Base-by-base conservation (phyloP, 1,139 yeast genomes). In the Scheffersomyces parashehatae region DNA sequence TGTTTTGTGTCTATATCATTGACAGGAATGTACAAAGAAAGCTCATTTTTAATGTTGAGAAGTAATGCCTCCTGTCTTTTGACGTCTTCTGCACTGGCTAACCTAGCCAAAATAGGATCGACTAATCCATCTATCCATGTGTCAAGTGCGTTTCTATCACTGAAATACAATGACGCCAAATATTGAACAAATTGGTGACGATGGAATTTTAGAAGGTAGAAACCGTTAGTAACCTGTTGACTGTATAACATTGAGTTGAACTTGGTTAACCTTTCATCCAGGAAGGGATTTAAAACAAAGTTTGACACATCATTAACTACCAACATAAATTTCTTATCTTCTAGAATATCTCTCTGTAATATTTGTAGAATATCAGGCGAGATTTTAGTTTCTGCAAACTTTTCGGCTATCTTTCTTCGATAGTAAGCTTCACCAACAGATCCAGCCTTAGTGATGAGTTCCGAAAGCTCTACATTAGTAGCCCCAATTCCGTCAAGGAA, bases 131-230 rank as follows among this genome's bases (percentile, higher is more conserved):
- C 37, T 14, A 60, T 46, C 66, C 65, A 62, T 7, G 30, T 28
- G 15, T 52, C 53, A 10, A 52, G 45, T 20, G 36, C 34, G 1
- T 35, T 30, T 3, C 45, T 40, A 33, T 56, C 50, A 20, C 40
- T 38, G 30, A 38, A 40, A 9, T 42, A 47, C 20, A 61, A 39
- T 9, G 55, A 48, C 1, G 65, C 65, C 29, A 62, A 38, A 38
- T 55, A 60, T 43, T 63, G 68, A 38, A 52, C 50, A 44, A 62
- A 63, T 14, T 51, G 38, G 36, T 55, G 59, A 35, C 49, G 42
- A 33, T 51, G 47, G 34, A 50, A 54, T 12, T 56, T 43, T 28
- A 60, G 38, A 12, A 41, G 40, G 37, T 38, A 46, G 42, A 47
- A 58, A 35, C 51, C 49, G 36, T 60, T 61, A 12, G 38, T 36